Evolutionary conservation across 1,284 basidiomycete species (phyloP), one percentile per base, ranked within the genome.

Genomic region (Cryptococcus sp.): DNA sequence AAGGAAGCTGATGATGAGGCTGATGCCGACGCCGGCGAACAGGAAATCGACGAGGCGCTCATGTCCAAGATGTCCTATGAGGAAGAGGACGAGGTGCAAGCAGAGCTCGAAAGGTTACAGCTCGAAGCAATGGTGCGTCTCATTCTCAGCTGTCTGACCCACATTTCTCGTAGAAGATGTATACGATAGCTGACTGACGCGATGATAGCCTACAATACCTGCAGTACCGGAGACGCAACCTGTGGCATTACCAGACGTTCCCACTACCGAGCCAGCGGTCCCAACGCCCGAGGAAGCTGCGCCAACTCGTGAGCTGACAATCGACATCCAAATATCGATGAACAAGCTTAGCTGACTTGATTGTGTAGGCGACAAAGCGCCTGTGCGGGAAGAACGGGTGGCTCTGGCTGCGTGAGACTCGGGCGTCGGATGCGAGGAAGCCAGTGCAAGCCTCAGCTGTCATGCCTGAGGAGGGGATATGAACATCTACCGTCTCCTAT

Each of bases 1-100:
- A 48, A 15, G 23, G 15, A 20, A 19, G 25, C 19, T 35, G 23
- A 8, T 51, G 20, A 43, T 22, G 47, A 46, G 30, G 25, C 35
- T 54, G 40, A 16, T 42, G 3, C 25, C 25, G 25, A 25, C 25
- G 25, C 27, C 19, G 16, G 19, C 19, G 46, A 30, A 67, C 69
- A 93, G 92, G 95, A 99, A 84, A 89, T 99, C 62, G 86, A 90
- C 68, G 88, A 92, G 72, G 86, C 94, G 81, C 82, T 99, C 17
- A 85, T 88, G 40, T 89, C 88, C 62, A 86, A 82, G 38, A 85
- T 99, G 67, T 88, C 89, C 1, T 76, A 87, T 5, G 93, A 95
- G 55, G 96, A 99, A 57, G 95, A 99, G 73, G 93, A 96, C 52
- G 89, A 86, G 11, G 95, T 99, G 0, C 90, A 94, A 71, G 81